Evolutionary conservation across 2,329 filamentous ascomycete species (phyloP).

Genomic region (Orbilia oligospora): DNA sequence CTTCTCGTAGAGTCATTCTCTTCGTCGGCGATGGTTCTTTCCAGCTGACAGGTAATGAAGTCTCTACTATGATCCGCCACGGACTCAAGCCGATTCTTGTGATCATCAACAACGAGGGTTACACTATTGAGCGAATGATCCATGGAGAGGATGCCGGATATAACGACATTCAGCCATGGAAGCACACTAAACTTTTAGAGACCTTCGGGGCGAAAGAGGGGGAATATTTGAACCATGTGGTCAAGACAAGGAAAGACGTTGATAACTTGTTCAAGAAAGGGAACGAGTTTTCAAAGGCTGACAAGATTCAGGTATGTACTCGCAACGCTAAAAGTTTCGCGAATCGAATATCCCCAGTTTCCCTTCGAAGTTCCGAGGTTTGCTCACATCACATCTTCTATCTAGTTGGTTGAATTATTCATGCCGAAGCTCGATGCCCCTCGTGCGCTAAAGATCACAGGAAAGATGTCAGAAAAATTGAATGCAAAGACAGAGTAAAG

Average conservation of each 20-base stretch:
- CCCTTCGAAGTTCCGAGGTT: conserved; percentile 52
- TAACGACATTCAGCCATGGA: conserved; percentile 85
- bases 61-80: conserved; percentile 85
- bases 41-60: conserved; percentile 85
- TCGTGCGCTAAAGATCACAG: conserved; percentile 77
- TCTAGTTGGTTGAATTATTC: conserved; percentile 83
- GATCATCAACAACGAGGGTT: conserved; percentile 88
- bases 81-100: conserved; percentile 84
- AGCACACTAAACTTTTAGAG: conserved; percentile 77
- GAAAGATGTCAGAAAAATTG: conserved; percentile 77
- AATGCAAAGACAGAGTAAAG: conserved; percentile 70
- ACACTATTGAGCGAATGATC: conserved; percentile 89
- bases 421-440: conserved; percentile 86
- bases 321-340: conserved; percentile 3
- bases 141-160: conserved; percentile 84
- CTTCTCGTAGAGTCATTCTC: conserved; percentile 78
- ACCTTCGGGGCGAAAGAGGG: conserved; percentile 77
- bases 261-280: conserved; percentile 75
- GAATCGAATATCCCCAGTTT: neutral
- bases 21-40: conserved; percentile 92
- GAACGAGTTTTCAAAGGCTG: conserved; percentile 74
- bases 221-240: conserved; percentile 75
- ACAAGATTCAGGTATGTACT: conserved; percentile 68
- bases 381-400: conserved; percentile 70
- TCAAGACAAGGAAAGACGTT: conserved; percentile 79